These are phyloP conservation scores for Gonapodya prolifera DNA, from an alignment of 192 early-diverging fungal genomes.

Conservation along the genomic window DNA sequence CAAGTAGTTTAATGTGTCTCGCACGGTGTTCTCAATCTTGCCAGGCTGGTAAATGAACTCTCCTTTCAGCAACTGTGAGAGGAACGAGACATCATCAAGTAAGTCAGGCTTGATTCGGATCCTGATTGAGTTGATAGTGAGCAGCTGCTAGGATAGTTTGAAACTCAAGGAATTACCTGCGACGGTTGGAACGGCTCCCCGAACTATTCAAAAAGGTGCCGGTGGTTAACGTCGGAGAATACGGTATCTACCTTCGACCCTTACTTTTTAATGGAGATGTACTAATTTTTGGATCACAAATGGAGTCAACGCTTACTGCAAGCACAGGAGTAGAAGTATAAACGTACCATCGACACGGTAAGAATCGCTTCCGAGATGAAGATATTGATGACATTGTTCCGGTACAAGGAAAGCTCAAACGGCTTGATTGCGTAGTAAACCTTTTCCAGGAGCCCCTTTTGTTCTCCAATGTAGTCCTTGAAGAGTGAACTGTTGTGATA, in stretches of 20 bases:
- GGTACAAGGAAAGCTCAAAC: constrained; percentile 71
- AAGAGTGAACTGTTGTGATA: constrained; percentile 24
- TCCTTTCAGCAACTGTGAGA: constrained; percentile 59
- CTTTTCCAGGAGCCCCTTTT: constrained; percentile 65
- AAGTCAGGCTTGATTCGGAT: constrained; percentile 37
- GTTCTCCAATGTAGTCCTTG: constrained; percentile 60
- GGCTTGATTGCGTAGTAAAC: constrained; percentile 70
- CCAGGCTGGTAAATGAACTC: constrained; percentile 73
- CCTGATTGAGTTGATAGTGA: constrained; percentile 33
- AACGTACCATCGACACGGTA: not conserved
- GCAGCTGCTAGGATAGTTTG: too few species aligned
- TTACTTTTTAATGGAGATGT: not conserved
- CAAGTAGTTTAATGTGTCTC: constrained; percentile 44
- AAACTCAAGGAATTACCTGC: not conserved
- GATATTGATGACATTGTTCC: constrained; percentile 63
- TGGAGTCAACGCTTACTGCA: not conserved
- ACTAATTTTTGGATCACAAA: not conserved
- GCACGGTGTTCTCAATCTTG: constrained; percentile 51
- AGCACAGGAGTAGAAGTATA: not conserved
- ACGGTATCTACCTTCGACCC: not conserved
- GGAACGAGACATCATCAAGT: constrained; percentile 52
- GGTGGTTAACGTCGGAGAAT: too few species aligned
- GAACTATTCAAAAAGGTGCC: too few species aligned
- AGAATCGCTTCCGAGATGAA: constrained; percentile 24
- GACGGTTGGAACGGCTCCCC: not conserved